Base-by-base conservation (phyloP, 345 rosid genomes). In the Cardamine resedifolia region DNA sequence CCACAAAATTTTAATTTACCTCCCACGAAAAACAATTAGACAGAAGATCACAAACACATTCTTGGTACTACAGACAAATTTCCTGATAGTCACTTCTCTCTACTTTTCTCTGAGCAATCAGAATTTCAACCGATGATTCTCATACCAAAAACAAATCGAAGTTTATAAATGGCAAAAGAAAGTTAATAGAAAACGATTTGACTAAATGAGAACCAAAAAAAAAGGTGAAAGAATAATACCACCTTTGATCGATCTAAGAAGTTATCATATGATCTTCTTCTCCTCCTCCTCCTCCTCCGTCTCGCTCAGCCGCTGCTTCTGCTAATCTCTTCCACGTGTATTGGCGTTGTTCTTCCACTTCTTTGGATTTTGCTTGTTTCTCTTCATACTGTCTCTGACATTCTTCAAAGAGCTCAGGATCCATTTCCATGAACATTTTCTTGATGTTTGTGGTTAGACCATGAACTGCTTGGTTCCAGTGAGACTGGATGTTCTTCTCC, bases 381-480 rank as follows among this genome's bases (percentile, higher is more conserved):
- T 88, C 92, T 72, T 83, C 86, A 64, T 77, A 88, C 69, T 83
- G 84, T 45, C 72, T 80, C 77, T 78, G 73, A 66, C 92, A 87
- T 73, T 91, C 92, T 74, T 88, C 92, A 55, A 85, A 89, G 26
- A 88, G 86, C 65, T 87, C 93, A 7, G 80, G 84, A 75, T 91
- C 97, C 55, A 68, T 58, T n/a, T 88, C 92, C 36, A 85, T 78
- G 84, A 88, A 90, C 78, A 87, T 83, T 77, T 88, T 90, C 55
- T 86, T 86, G 53, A 90, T 89, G 18, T 90, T 88, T 66, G 86
- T 65, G 0, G 97, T 90, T 84, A 88, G 66, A 73, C 95, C 90
- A 79, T 79, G 90, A 21, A 90, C 95, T 24, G 89, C 95, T 71
- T 84, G 95, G 75, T 85, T 90, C 97, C 97, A 90, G 75, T 90